These are phyloP conservation scores for Neurospora intermedia DNA, from an alignment of 495 filamentous ascomycete genomes.

Conservation along the genomic window DNA sequence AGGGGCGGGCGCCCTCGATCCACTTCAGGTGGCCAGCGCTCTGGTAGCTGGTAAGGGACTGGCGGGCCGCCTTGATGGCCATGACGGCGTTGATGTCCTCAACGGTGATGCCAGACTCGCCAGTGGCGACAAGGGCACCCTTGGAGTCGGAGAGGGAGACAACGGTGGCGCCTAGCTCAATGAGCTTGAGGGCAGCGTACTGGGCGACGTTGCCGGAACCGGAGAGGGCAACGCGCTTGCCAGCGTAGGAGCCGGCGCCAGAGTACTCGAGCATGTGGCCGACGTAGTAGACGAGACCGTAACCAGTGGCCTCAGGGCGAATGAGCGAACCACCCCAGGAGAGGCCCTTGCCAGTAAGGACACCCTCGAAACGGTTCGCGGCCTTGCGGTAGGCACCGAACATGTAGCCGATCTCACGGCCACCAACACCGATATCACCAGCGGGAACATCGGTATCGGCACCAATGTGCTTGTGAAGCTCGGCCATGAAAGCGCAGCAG, in stretches of 20 bases:
- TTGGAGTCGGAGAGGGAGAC: conserved; percentile 91
- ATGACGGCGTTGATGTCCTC: conserved; percentile 71
- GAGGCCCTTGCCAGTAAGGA: conserved; percentile 90
- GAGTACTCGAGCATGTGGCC: conserved; percentile 91
- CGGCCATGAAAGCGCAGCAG: conserved; percentile 92
- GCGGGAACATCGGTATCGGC: conserved; percentile 93
- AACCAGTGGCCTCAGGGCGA: conserved; percentile 93
- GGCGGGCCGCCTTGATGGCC: conserved; percentile 74
- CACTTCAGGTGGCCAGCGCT: conserved; percentile 65
- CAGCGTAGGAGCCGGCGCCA: conserved; percentile 75
- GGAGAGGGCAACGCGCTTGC: conserved; percentile 92
- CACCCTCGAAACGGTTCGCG: conserved; percentile 85
- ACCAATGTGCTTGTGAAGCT: conserved; percentile 90
- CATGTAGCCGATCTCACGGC: conserved; percentile 85
- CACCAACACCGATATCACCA: conserved; percentile 86
- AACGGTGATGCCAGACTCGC: conserved; percentile 55
- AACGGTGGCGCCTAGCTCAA: conserved; percentile 89
- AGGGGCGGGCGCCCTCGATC: conserved; percentile 79
- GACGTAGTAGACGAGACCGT: conserved; percentile 95
- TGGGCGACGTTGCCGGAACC: conserved; percentile 98
- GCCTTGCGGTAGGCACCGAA: conserved; percentile 91
- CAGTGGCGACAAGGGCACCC: conserved; percentile 65
- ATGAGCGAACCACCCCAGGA: conserved; percentile 91
- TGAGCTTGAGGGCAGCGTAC: conserved; percentile 92
- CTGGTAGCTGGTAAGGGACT: conserved; percentile 57